Conservation (phyloP, 805 yeast genomes). For the Kregervanrija delftensis region DNA sequence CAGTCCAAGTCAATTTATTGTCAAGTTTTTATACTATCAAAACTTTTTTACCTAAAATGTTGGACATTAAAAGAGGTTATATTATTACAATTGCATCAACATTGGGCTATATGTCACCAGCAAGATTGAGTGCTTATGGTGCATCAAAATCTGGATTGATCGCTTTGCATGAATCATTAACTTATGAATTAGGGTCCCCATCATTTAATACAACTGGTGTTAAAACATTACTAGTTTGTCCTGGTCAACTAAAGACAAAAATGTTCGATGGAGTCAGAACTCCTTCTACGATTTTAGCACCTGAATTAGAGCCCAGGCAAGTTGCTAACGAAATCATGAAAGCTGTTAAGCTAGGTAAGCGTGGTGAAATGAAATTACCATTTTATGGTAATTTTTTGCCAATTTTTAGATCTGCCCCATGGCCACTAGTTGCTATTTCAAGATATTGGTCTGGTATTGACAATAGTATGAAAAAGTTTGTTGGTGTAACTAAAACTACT, state of each 20-base stretch:
- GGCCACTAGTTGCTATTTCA: slow-evolving; percentile 53
- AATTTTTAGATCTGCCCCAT: slow-evolving; percentile 60
- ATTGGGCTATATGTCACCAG: slow-evolving; percentile 80
- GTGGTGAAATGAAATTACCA: slow-evolving; percentile 70
- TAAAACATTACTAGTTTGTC: slow-evolving; percentile 70
- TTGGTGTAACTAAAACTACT: slow-evolving; percentile 11
- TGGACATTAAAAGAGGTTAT: slow-evolving; percentile 55
- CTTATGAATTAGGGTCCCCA: slow-evolving; percentile 58
- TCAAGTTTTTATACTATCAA: slow-evolving; percentile 68
- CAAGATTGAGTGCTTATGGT: slow-evolving; percentile 73
- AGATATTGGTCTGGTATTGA: slow-evolving; percentile 69
- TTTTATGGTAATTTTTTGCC: slow-evolving; percentile 74
- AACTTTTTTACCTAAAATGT: slow-evolving; percentile 68
- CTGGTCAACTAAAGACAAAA: slow-evolving; percentile 76
- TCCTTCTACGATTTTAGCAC: slow-evolving; percentile 74
- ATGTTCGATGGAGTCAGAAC: slow-evolving; percentile 72
- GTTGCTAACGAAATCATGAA: slow-evolving; percentile 55
- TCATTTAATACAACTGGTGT: slow-evolving; percentile 43
- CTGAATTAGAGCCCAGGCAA: slow-evolving; percentile 62
- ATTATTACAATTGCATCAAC: slow-evolving; percentile 80
- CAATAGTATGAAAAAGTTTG: slow-evolving; percentile 29
- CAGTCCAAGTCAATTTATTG: slow-evolving; percentile 60
- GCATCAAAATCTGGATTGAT: slow-evolving; percentile 86
- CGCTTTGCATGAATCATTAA: slow-evolving; percentile 76
- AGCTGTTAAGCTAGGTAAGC: slow-evolving; percentile 51